Evolutionary conservation across 208 protist genomes (phyloP).

Genomic region (Porcisia hertigi): DNA sequence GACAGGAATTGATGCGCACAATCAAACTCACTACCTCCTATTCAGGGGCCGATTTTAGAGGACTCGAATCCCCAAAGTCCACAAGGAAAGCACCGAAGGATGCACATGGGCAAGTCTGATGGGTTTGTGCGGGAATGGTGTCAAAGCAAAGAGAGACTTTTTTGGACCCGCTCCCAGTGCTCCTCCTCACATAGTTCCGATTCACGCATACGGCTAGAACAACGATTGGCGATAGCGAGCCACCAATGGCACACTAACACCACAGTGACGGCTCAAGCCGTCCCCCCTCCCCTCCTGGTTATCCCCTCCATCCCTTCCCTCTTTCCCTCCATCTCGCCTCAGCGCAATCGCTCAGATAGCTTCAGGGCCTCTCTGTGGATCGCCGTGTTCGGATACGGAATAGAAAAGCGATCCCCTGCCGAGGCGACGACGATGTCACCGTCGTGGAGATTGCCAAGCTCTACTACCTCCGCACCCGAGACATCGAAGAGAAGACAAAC

Average conservation of each 20-base stretch:
- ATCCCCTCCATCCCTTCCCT: background rate
- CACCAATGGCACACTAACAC: background rate
- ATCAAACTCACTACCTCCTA: too few species aligned
- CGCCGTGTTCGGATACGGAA: constrained; percentile 70
- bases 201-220: background rate
- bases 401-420: constrained; percentile 82
- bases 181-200: background rate
- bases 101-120: background rate
- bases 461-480: constrained; percentile 61
- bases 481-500: constrained; percentile 83
- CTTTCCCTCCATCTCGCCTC: background rate
- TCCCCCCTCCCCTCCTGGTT: background rate
- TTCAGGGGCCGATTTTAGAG: too few species aligned
- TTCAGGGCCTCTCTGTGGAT: constrained; percentile 73
- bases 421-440: constrained; percentile 79
- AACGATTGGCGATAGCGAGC: background rate
- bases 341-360: constrained; percentile 31
- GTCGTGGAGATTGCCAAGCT: constrained; percentile 55
- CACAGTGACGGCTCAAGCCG: background rate
- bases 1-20: too few species aligned
- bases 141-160: too few species aligned
- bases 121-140: background rate
- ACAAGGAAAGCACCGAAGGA: too few species aligned
- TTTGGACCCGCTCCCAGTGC: background rate
- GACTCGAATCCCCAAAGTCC: too few species aligned